A percentile compares a stretch with the other conserved stretches of the same genome.
phyloP scores from a whole-genome alignment of 108 stramenopile species.

The Bacterosira constricta region DNA sequence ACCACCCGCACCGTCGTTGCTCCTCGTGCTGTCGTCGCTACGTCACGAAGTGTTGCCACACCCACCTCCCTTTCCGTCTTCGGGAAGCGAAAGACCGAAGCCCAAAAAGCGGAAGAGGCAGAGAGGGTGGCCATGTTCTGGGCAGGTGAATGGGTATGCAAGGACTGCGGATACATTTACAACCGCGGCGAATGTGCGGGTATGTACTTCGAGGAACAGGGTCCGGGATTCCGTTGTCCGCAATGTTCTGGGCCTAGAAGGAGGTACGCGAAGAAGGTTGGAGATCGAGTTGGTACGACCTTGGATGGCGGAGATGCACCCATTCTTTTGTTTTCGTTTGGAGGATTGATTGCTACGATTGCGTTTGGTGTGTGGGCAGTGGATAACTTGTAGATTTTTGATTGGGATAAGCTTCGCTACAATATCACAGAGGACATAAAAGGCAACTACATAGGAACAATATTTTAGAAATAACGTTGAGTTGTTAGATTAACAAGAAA shows the following conservation, averaged over 20 bases:
- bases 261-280: conserved; percentile 98
- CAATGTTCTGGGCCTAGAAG: conserved; percentile 97
- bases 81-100: conserved; percentile 76
- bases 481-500: too few species aligned
- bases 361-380: conserved; percentile 91
- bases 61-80: conserved; percentile 79
- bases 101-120: conserved; percentile 67
- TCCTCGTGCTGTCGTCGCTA: conserved; percentile 2
- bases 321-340: conserved; percentile 92
- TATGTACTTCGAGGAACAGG: conserved; percentile 94
- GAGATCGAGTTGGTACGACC: conserved; percentile 94
- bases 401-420: not conserved
- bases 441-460: too few species aligned
- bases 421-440: too few species aligned
- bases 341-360: conserved; percentile 89
- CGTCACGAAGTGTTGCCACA: not conserved
- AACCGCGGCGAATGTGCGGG: conserved; percentile 92
- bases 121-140: conserved; percentile 76
- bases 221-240: conserved; percentile 93
- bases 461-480: too few species aligned
- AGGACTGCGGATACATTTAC: conserved; percentile 98
- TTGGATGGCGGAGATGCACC: conserved; percentile 96
- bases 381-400: conserved; percentile 73
- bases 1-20: conserved; percentile 24
- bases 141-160: conserved; percentile 98